Evolutionary conservation across 2,329 filamentous ascomycete genomes (phyloP).

Genomic region (Chlorencoelia australis): DNA sequence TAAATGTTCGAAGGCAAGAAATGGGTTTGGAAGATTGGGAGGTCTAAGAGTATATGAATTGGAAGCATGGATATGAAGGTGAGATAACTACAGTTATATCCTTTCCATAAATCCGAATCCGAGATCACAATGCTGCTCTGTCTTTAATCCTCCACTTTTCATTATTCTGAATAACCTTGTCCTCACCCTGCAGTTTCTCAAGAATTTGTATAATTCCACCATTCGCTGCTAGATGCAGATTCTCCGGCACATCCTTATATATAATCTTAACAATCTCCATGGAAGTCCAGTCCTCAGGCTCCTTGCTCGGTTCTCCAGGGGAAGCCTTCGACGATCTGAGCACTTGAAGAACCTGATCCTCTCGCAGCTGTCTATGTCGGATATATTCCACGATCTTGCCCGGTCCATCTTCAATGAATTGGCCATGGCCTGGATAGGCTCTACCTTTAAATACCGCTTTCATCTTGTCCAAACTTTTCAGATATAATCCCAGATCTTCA

Average conservation of each 20-base stretch:
- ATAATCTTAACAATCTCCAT: slow-evolving; percentile 84
- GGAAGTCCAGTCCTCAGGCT: slow-evolving; percentile 46
- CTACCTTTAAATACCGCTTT: slow-evolving; percentile 50
- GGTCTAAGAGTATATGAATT: too few species aligned
- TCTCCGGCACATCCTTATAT: slow-evolving; percentile 69
- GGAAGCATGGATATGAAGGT: background rate
- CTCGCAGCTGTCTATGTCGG: slow-evolving; percentile 65
- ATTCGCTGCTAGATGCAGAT: slow-evolving; percentile 66
- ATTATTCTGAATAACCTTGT: slow-evolving; percentile 42
- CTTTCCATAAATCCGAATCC: background rate
- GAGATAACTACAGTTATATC: background rate
- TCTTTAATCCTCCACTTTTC: slow-evolving; percentile 36
- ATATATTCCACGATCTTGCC: slow-evolving; percentile 75
- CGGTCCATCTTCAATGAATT: slow-evolving; percentile 62
- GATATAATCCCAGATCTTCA: slow-evolving; percentile 62
- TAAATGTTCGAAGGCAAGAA: too few species aligned
- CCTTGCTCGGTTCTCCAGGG: slow-evolving; percentile 13
- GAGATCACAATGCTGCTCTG: slow-evolving; percentile 32
- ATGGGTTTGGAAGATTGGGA: too few species aligned
- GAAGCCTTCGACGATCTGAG: slow-evolving; percentile 36
- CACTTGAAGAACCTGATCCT: slow-evolving; percentile 64
- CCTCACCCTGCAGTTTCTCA: slow-evolving; percentile 66
- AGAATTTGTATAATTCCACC: slow-evolving; percentile 70
- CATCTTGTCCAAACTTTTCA: slow-evolving; percentile 63
- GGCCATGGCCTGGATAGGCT: slow-evolving; percentile 83